A percentile compares a stretch with the other conserved stretches of the same genome.
These are phyloP conservation scores for Oryza glaberrima DNA, from an alignment of 176 grass and related monocot species.

Conservation along the genomic window DNA sequence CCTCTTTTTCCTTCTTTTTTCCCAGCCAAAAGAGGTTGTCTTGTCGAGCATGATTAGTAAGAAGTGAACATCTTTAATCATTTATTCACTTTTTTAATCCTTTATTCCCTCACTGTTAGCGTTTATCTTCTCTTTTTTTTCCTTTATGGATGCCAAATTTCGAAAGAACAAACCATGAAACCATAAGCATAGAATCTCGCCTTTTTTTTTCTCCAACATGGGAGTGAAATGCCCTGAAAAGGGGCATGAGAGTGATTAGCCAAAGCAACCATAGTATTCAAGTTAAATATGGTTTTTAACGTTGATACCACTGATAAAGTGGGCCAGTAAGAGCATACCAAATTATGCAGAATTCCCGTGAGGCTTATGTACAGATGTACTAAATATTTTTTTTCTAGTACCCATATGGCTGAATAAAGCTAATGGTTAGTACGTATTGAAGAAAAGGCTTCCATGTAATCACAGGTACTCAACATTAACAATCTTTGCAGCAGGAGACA, in stretches of 20 bases:
- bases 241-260: slow-evolving; percentile 25
- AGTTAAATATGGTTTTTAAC: too few relatives aligned
- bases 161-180: not conserved
- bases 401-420: too few relatives aligned
- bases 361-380: not conserved
- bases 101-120: not conserved
- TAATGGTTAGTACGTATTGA: too few relatives aligned
- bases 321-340: not conserved
- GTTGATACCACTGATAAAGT: not conserved
- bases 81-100: not conserved
- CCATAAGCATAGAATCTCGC: not conserved
- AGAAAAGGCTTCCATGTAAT: not conserved
- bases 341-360: not conserved
- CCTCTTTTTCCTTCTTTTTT: not conserved
- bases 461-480: not conserved
- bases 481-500: not conserved
- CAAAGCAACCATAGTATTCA: not conserved
- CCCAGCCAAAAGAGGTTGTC: not conserved
- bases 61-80: slow-evolving; percentile 1
- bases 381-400: not conserved
- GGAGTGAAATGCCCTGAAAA: not conserved
- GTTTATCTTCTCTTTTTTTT: not conserved
- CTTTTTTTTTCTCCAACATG: not conserved
- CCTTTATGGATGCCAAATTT: slow-evolving; percentile 16
- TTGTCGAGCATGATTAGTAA: slow-evolving; percentile 2